These are phyloP conservation scores for Paramecium sonneborni DNA, from an alignment of 73 alveolate species.

Conservation along the genomic window DNA sequence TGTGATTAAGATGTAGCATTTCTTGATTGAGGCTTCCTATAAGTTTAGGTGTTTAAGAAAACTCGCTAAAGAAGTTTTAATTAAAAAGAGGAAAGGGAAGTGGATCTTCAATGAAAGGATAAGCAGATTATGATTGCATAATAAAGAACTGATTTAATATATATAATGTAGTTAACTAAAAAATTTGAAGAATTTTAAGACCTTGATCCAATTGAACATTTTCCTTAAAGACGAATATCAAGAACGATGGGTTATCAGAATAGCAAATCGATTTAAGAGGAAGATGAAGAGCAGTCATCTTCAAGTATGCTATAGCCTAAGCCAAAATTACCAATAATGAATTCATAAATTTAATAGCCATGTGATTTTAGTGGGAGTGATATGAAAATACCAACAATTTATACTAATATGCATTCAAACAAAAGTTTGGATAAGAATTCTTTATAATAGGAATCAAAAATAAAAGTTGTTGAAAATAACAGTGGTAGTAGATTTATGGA, in stretches of 20 bases:
- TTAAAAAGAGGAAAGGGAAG: neutral
- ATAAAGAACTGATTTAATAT: neutral
- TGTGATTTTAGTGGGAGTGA: constrained; percentile 20
- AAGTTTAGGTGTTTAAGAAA: neutral
- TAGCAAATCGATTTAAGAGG: constrained; percentile 39
- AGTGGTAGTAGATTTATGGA: neutral
- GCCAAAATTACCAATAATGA: neutral
- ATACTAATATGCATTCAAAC: neutral
- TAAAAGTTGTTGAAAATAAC: neutral
- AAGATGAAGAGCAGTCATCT: constrained; percentile 43
- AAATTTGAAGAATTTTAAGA: constrained; percentile 44
- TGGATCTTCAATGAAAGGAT: neutral
- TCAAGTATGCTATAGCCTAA: neutral
- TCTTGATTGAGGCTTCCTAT: neutral
- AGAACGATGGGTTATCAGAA: constrained; percentile 8
- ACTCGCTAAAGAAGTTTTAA: neutral
- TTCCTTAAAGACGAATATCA: neutral
- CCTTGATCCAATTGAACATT: constrained; percentile 5
- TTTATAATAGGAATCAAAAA: neutral
- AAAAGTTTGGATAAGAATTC: neutral
- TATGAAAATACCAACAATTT: constrained; percentile 29
- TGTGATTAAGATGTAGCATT: constrained; percentile 20
- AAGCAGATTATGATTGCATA: neutral
- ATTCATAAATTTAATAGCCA: neutral
- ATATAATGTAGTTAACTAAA: neutral